These are phyloP conservation scores for Cyberlindnera xishuangbannaensis DNA, from an alignment of 805 yeast genomes.

Conservation along the genomic window DNA sequence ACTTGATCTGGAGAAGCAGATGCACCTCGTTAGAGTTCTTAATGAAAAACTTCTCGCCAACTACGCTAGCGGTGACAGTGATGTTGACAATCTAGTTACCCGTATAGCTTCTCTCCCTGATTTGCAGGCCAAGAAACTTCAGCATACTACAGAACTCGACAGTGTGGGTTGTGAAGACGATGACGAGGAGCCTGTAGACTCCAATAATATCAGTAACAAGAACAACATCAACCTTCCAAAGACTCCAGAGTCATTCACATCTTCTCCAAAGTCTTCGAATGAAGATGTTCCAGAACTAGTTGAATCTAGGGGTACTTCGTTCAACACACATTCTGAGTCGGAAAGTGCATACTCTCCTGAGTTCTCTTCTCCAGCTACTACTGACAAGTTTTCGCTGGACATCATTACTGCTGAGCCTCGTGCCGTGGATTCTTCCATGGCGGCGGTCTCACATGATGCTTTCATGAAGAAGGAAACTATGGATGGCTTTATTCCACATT, in stretches of 20 bases:
- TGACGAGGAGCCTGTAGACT: constrained; percentile 2
- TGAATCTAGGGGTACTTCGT: constrained; percentile 12
- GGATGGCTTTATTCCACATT: constrained; percentile 13
- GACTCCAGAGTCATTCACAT: constrained; percentile 23
- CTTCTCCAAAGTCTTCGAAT: constrained; percentile 15
- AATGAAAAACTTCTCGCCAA: constrained; percentile 12
- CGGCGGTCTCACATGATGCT: constrained; percentile 3
- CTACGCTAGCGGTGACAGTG: constrained; percentile 18
- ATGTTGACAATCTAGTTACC: constrained; percentile 14
- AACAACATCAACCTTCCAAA: constrained; percentile 14
- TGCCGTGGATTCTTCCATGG: neutral
- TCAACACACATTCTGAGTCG: constrained; percentile 6
- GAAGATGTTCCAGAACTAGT: constrained; percentile 15
- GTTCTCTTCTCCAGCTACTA: constrained; percentile 13
- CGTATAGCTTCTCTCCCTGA: constrained; percentile 20
- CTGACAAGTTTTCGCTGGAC: constrained; percentile 23
- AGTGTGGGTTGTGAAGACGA: constrained; percentile 12
- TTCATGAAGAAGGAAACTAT: constrained; percentile 15
- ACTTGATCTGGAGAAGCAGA: constrained; percentile 22
- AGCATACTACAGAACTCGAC: constrained; percentile 17
- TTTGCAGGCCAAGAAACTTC: constrained; percentile 16
- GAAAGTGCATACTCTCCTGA: constrained; percentile 10
- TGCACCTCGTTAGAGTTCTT: constrained; percentile 14
- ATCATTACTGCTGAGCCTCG: constrained; percentile 15
- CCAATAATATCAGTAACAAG: constrained; percentile 5